A percentile compares a stretch with the other conserved stretches of the same genome.
Evolutionary conservation across 768 basidiomycete genomes (phyloP).

Genomic region (Amanita phalloides): DNA sequence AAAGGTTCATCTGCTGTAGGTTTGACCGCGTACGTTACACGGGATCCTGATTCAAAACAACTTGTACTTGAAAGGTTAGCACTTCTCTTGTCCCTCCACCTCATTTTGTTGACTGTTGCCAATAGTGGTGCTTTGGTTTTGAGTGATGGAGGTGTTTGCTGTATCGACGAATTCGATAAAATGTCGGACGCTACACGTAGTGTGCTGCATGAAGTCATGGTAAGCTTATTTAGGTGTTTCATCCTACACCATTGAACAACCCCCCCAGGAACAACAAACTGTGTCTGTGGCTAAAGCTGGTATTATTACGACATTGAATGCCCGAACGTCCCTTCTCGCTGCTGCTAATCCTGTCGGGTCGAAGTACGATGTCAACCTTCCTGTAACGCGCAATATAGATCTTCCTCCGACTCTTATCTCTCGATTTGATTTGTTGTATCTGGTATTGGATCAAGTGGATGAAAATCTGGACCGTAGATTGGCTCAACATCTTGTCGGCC

Average conservation of each 20-base stretch:
- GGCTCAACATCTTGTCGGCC: conserved; percentile 84
- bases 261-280: conserved; percentile 89
- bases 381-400: conserved; percentile 94
- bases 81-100: background rate
- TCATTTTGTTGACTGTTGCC: conserved; percentile 2
- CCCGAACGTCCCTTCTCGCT: conserved; percentile 94
- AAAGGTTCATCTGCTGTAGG: conserved; percentile 99
- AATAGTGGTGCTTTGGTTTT: conserved; percentile 84
- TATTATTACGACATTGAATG: conserved; percentile 97
- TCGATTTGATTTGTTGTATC: conserved; percentile 92
- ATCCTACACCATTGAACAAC: background rate
- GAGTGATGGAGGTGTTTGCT: conserved; percentile 95
- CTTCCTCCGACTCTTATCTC: conserved; percentile 96
- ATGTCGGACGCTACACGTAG: conserved; percentile 98
- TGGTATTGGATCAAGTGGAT: conserved; percentile 92
- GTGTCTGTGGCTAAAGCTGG: conserved; percentile 99
- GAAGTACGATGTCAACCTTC: conserved; percentile 85
- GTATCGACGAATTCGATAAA: conserved; percentile 99
- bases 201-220: conserved; percentile 99
- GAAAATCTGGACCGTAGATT: conserved; percentile 77
- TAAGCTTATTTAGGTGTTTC: conserved; percentile 15
- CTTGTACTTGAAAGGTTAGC: conserved; percentile 88
- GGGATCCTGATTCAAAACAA: conserved; percentile 97
- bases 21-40: conserved; percentile 95
- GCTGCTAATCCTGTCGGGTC: conserved; percentile 97